Conservation (phyloP, 257 asterid genomes). For the Nyctanthes arbortristis region DNA sequence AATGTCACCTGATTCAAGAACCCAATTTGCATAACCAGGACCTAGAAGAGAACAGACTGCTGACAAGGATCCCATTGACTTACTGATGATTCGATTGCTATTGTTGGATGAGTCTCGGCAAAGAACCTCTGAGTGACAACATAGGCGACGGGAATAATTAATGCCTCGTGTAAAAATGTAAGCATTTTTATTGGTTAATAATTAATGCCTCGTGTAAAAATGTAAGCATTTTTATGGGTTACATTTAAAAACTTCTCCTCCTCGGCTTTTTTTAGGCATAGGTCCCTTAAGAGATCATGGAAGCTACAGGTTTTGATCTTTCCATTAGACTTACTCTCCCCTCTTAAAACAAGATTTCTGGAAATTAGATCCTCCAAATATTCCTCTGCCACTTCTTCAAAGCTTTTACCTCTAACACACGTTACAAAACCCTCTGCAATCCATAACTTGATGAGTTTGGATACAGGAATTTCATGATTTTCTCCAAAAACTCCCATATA, state of each 20-base stretch:
- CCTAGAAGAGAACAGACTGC: conserved; percentile 1
- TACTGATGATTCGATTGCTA: background rate
- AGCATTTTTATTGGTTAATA: too few species aligned
- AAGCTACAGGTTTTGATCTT: conserved; percentile 10
- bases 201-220: background rate
- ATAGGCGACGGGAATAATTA: background rate
- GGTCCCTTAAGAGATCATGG: conserved; percentile 24
- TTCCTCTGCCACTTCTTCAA: conserved; percentile 15
- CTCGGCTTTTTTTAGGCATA: conserved; percentile 18
- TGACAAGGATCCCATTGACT: background rate
- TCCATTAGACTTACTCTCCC: background rate
- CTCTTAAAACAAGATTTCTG: conserved; percentile 19
- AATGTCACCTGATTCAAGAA: background rate
- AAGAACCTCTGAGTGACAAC: conserved; percentile 1
- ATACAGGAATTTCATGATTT: conserved; percentile 15
- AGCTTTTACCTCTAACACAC: background rate
- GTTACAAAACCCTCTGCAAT: conserved; percentile 26
- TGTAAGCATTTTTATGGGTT: background rate
- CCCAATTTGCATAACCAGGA: background rate
- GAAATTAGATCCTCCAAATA: conserved; percentile 22
- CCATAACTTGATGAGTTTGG: conserved; percentile 22
- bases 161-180: background rate
- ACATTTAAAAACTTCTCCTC: conserved; percentile 16
- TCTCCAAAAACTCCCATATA: conserved; percentile 17
- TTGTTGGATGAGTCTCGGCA: background rate